Percentiles rank a stretch among this genome's conserved stretches.
Evolutionary conservation across 2,329 filamentous ascomycete genomes (phyloP).

Genomic region (Colletotrichum lupini): DNA sequence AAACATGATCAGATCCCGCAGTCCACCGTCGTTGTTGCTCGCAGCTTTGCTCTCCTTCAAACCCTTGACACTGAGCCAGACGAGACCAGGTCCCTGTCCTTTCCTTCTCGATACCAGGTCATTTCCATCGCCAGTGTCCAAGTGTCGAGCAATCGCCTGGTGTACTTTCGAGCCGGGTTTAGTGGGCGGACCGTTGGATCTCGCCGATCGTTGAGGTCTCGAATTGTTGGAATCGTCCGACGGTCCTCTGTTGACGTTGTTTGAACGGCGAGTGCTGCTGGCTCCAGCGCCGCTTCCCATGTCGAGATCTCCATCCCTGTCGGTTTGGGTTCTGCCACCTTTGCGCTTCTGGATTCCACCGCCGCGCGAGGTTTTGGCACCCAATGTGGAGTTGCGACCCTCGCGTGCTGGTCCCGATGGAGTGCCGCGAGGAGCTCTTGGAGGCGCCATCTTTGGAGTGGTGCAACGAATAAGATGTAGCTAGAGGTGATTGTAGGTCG

Average conservation of each 20-base stretch:
- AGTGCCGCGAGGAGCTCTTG: constrained; percentile 34
- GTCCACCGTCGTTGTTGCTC: constrained; percentile 73
- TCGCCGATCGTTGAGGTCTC: constrained; percentile 45
- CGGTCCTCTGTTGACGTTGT: constrained; percentile 41
- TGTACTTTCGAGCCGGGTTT: constrained; percentile 36
- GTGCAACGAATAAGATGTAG: not conserved
- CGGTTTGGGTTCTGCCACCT: constrained; percentile 50
- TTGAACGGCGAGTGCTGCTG: constrained; percentile 44
- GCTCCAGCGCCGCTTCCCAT: constrained; percentile 56
- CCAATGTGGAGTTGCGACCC: constrained; percentile 42
- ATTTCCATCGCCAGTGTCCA: constrained; percentile 34
- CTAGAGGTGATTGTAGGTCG: not conserved
- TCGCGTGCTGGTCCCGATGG: constrained; percentile 43
- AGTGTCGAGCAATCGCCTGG: constrained; percentile 35
- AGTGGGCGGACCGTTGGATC: constrained; percentile 37
- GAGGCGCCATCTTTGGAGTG: constrained; percentile 35
- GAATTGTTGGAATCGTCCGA: constrained; percentile 42
- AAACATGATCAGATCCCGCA: constrained; percentile 73
- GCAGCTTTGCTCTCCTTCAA: constrained; percentile 76
- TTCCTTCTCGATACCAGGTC: constrained; percentile 36
- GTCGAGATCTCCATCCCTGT: constrained; percentile 69
- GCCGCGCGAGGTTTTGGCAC: constrained; percentile 51
- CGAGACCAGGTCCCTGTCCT: constrained; percentile 31
- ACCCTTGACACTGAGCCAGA: constrained; percentile 65
- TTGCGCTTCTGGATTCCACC: constrained; percentile 63